These are phyloP conservation scores for Mycena metata DNA, from an alignment of 768 basidiomycete species.

Conservation along the genomic window DNA sequence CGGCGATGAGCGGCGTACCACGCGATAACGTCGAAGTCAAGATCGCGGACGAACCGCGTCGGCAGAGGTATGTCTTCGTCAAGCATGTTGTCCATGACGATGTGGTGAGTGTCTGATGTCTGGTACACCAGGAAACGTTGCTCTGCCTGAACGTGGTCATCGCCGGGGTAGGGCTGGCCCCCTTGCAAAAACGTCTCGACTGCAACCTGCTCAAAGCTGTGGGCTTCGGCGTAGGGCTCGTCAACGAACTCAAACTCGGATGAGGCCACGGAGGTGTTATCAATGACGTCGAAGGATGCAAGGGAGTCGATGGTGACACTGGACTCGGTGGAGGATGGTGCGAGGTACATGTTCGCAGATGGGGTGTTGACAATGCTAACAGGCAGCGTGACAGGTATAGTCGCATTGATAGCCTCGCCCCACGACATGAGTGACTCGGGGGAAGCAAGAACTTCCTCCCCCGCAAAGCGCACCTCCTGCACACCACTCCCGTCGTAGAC, in stretches of 20 bases:
- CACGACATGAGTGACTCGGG: slow-evolving; percentile 15
- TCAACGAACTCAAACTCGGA: slow-evolving; percentile 8
- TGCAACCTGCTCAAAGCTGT: slow-evolving; percentile 9
- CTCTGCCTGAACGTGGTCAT: slow-evolving; percentile 2
- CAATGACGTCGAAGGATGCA: background rate
- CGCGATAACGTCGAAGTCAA: slow-evolving; percentile 2
- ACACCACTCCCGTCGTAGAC: slow-evolving; percentile 1
- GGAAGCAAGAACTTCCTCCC: slow-evolving; percentile 22
- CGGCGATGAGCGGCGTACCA: slow-evolving; percentile 18
- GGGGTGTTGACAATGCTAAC: background rate
- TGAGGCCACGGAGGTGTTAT: background rate
- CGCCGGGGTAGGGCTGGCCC: slow-evolving; percentile 22
- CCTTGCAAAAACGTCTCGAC: slow-evolving; percentile 3
- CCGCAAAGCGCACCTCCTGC: slow-evolving; percentile 4
- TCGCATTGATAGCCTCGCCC: slow-evolving; percentile 12
- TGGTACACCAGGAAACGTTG: slow-evolving; percentile 24
- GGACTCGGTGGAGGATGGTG: background rate
- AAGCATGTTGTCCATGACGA: slow-evolving; percentile 25
- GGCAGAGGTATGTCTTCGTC: slow-evolving; percentile 19
- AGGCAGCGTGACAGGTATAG: background rate
- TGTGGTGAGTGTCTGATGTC: slow-evolving; percentile 27
- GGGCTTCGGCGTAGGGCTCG: too few relatives aligned
- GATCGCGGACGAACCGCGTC: background rate
- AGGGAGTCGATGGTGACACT: too few relatives aligned
- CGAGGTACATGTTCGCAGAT: background rate